These are phyloP conservation scores for Diutina catenulata DNA, from an alignment of 1,139 yeast genomes.

Conservation along the genomic window DNA sequence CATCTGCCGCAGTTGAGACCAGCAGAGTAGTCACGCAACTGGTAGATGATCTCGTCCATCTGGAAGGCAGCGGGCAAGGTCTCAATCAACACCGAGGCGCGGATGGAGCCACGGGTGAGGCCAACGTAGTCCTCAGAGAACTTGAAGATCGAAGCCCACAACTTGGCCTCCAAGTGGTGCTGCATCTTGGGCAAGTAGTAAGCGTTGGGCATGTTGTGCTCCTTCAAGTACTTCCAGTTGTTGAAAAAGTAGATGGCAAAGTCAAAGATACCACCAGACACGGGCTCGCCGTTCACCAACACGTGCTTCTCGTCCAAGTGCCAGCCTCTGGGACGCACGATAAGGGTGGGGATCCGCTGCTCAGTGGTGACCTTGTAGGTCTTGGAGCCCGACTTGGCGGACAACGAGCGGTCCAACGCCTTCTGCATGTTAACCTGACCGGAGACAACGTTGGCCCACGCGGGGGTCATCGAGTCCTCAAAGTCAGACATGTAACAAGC, in stretches of 20 bases:
- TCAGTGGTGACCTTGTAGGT: conserved; percentile 45
- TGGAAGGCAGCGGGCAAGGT: conserved; percentile 70
- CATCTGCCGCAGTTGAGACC: conserved; percentile 78
- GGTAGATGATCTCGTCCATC: conserved; percentile 73
- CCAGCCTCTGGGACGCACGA: conserved; percentile 85
- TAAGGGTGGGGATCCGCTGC: conserved; percentile 59
- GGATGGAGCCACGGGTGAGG: conserved; percentile 58
- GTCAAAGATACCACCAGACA: conserved; percentile 65
- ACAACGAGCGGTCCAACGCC: conserved; percentile 60
- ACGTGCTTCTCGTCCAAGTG: conserved; percentile 69
- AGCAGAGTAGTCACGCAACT: conserved; percentile 61
- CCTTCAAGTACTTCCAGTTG: conserved; percentile 50
- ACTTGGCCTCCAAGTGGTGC: conserved; percentile 66
- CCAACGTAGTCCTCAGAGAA: conserved; percentile 57
- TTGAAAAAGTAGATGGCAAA: conserved; percentile 69
- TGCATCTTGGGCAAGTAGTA: conserved; percentile 76
- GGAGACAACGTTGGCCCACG: conserved; percentile 77
- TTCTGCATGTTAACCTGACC: conserved; percentile 93
- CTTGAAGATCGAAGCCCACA: conserved; percentile 70
- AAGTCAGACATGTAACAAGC: conserved; percentile 93
- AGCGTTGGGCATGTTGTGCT: conserved; percentile 63
- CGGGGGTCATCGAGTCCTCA: conserved; percentile 92
- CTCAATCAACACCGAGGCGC: conserved; percentile 71
- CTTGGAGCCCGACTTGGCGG: conserved; percentile 47
- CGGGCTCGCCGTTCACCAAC: conserved; percentile 62